phyloP scores from a whole-genome alignment of 2,329 filamentous ascomycete species.

The Pseudogymnoascus verrucosus region DNA sequence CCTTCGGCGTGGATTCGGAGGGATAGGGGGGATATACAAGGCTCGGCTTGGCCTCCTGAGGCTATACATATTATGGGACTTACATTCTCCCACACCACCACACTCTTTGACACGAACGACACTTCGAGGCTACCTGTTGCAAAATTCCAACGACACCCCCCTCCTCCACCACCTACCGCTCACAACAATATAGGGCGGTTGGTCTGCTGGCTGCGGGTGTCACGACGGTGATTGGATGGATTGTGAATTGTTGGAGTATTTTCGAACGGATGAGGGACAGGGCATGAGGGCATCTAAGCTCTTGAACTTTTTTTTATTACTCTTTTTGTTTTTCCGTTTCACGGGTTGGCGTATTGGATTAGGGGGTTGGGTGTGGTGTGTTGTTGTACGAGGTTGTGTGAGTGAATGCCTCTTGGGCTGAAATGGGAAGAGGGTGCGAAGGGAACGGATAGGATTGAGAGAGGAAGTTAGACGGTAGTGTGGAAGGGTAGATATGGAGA shows the following conservation, averaged over 20 bases:
- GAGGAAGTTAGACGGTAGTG: not conserved
- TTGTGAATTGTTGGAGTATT: not conserved
- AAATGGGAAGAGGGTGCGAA: not conserved
- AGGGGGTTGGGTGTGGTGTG: not conserved
- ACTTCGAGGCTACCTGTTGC: not conserved
- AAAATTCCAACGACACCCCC: not conserved
- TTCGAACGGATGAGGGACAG: not conserved
- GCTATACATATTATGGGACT: not conserved
- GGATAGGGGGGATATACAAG: not conserved
- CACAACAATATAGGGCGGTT: not conserved
- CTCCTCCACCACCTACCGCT: not conserved
- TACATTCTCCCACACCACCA: not conserved
- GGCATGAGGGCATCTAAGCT: not conserved
- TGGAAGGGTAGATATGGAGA: not conserved
- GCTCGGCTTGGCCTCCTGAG: not conserved
- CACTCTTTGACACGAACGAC: not conserved
- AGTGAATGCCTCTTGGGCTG: not conserved
- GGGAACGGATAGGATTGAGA: not conserved
- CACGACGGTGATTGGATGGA: not conserved
- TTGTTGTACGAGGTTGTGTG: not conserved
- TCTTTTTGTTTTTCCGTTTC: not conserved
- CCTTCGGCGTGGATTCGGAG: not conserved
- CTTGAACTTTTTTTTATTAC: not conserved
- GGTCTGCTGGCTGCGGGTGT: not conserved
- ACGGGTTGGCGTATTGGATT: not conserved